Conservation (phyloP, 2,329 filamentous ascomycete genomes). For the Pezicula rhizophila region DNA sequence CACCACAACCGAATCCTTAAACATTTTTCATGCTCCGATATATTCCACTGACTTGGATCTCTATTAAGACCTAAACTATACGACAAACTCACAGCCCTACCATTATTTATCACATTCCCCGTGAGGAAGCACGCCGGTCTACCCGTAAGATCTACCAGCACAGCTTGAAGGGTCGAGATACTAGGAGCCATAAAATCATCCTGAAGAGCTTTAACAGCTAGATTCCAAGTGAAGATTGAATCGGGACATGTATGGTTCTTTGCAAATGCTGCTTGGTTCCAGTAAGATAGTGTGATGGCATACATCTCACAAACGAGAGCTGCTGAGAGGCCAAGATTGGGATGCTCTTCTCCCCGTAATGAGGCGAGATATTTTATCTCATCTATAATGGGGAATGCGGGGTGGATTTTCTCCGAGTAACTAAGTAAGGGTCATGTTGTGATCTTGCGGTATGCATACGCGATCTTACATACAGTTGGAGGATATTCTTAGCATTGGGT, state of each 20-base stretch:
- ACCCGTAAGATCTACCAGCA: conserved; percentile 53
- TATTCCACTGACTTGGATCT: conserved; percentile 45
- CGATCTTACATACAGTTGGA: conserved; percentile 36
- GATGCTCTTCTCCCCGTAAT: conserved; percentile 37
- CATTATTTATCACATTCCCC: conserved; percentile 46
- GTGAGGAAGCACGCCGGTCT: conserved; percentile 54
- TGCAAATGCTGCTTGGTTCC: conserved; percentile 42
- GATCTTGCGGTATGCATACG: neutral
- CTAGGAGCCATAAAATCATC: conserved; percentile 54
- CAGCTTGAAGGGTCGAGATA: conserved; percentile 50
- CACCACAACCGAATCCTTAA: conserved; percentile 51
- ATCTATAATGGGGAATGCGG: conserved; percentile 54
- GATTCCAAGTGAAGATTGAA: conserved; percentile 55
- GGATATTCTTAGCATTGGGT: conserved; percentile 43
- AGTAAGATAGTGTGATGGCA: conserved; percentile 51
- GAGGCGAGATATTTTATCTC: conserved; percentile 34
- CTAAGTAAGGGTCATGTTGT: conserved; percentile 24
- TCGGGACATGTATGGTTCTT: conserved; percentile 46
- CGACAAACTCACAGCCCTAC: conserved; percentile 44
- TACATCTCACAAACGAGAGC: conserved; percentile 52
- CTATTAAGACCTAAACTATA: conserved; percentile 50
- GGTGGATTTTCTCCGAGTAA: conserved; percentile 50
- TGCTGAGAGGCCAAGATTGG: conserved; percentile 39
- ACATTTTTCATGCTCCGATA: conserved; percentile 42
- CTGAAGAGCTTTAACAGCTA: conserved; percentile 53